Evolutionary conservation across 2,329 filamentous ascomycete species (phyloP), one percentile per base, ranked within the genome.

Genomic region (Pseudocercospora eumusae): DNA sequence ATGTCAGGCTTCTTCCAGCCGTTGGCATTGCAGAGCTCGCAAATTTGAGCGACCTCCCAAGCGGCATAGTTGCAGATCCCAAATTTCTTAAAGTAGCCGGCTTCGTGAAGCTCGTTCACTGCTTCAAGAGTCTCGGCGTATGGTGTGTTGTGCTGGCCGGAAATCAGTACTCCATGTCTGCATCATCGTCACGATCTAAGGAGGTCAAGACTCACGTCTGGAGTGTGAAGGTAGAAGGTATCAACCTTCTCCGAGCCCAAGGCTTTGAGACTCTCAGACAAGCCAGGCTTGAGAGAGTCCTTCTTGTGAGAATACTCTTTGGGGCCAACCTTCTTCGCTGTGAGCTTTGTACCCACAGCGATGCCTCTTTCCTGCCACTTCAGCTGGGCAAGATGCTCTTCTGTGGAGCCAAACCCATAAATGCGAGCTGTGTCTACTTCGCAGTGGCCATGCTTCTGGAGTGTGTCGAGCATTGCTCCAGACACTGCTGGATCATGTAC

Each of bases 201-300:
- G 18, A 13, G 42, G 21, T 11, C 18, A 11, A 20, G 23, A 28
- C 23, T 52, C 15, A 52, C 47, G 25, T 52, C 47, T 27, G 47
- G 47, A 31, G 47, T 52, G 27, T 56, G 58, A n/a, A 92, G 80
- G 72, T 92, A 91, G 73, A 88, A 88, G 62, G 90, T 89, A 75
- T 93, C 91, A 8, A 93, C 84, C 62, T 80, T 83, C 64, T 92
- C 84, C 0, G 88, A 86, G 9, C 85, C 85, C 54, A 95, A 77
- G 71, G 92, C 89, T 72, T 83, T 84, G 70, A 93, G 73, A 63
- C 87, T 90, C 33, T 77, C 83, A 72, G 89, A 84, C 4, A 92
- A 79, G 7, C 84, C 84, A 69, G 83, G 82, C 1, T 81, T 76
- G 13, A 93, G 40, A 15, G 10, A 33, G 23, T 56, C 36, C 10